Evolutionary conservation across 345 rosid species (phyloP).

Genomic region (Salix suchowensis): DNA sequence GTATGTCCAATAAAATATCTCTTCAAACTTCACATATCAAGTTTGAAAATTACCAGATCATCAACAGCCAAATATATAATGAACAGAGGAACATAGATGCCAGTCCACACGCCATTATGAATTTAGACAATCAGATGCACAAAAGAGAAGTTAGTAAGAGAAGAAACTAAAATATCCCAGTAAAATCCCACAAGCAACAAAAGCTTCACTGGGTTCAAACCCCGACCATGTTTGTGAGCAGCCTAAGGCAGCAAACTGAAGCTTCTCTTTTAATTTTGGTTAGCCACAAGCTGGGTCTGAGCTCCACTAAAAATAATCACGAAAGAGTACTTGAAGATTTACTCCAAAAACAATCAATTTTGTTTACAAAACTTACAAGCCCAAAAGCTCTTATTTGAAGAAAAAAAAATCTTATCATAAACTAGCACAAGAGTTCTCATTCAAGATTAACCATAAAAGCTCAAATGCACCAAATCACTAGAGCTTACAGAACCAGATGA

Average conservation of each 20-base stretch:
- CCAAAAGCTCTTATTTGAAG: not conserved
- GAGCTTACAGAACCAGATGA: not conserved
- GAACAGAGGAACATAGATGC: not conserved
- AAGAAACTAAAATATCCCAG: not conserved
- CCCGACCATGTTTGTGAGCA: not conserved
- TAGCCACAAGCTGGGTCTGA: not conserved
- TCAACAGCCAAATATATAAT: not conserved
- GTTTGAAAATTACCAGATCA: constrained; percentile 36
- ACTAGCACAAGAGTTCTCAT: not conserved
- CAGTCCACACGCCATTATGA: not conserved
- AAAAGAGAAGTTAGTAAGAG: not conserved
- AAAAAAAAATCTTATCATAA: not conserved
- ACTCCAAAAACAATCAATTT: not conserved
- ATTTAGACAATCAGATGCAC: not conserved
- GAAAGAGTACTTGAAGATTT: not conserved
- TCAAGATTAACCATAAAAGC: not conserved
- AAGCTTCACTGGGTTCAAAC: not conserved
- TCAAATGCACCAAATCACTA: not conserved
- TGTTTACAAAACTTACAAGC: not conserved
- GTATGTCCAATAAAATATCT: too few species aligned
- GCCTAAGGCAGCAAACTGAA: not conserved
- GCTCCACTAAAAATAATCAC: not conserved
- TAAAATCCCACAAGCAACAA: not conserved
- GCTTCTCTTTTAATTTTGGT: not conserved
- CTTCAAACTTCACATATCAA: too few species aligned